These are phyloP conservation scores for Niebla homalea DNA, from an alignment of 495 filamentous ascomycete genomes.

Conservation along the genomic window DNA sequence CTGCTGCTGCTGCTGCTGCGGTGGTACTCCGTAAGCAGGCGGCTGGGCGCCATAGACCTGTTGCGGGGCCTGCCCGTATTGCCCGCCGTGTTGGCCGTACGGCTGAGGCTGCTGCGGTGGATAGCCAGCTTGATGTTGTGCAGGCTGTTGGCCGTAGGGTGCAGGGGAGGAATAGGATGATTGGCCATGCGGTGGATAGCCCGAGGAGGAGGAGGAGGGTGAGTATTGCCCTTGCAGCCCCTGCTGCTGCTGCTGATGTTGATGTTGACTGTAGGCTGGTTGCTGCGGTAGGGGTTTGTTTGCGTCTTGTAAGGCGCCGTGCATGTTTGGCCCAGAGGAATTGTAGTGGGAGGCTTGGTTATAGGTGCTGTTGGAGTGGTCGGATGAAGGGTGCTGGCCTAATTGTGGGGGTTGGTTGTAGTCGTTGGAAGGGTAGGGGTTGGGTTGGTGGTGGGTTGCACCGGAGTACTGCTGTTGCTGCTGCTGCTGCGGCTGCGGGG, in stretches of 20 bases:
- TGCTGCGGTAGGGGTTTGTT: conserved; percentile 1
- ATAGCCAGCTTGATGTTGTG: conserved; percentile 1
- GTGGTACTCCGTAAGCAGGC: too few relatives aligned
- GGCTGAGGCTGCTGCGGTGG: conserved; percentile 1
- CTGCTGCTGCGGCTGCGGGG: not conserved
- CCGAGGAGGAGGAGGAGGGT: not conserved
- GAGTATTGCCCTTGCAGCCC: not conserved
- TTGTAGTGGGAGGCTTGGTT: not conserved
- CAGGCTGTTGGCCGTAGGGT: conserved; percentile 1
- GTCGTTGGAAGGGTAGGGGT: not conserved
- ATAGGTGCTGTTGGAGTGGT: too few relatives aligned
- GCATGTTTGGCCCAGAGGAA: not conserved
- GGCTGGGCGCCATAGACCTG: not conserved
- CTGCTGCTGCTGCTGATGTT: not conserved
- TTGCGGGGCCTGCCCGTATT: not conserved
- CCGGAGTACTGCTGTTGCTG: not conserved
- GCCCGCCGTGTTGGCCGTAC: not conserved
- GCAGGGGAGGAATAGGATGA: not conserved
- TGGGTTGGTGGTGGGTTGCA: not conserved
- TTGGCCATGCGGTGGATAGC: not conserved
- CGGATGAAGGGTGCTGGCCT: too few relatives aligned
- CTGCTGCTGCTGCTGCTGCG: too few relatives aligned
- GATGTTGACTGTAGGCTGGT: conserved; percentile 3
- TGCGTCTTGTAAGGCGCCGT: not conserved
- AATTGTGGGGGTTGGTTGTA: too few relatives aligned